Conservation (phyloP, 208 protist genomes). For the Wallacemonas rigidus region DNA sequence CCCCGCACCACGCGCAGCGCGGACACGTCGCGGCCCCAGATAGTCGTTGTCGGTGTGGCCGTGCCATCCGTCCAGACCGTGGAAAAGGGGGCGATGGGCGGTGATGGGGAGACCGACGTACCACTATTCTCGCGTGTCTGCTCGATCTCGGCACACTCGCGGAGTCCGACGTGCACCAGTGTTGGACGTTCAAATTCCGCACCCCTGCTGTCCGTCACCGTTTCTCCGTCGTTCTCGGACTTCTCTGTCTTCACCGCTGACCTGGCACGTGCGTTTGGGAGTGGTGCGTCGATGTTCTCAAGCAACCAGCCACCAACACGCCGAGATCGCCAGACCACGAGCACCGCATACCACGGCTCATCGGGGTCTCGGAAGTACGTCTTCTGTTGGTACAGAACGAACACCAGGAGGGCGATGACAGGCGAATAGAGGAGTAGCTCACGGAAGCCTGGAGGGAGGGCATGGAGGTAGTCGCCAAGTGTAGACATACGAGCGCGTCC, state of each 20-base stretch:
- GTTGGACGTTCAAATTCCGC: too few relatives aligned
- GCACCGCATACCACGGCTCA: slow-evolving; percentile 31
- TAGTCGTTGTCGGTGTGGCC: neutral
- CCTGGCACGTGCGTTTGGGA: neutral
- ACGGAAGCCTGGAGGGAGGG: slow-evolving; percentile 43
- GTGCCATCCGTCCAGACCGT: neutral
- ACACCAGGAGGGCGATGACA: slow-evolving; percentile 42
- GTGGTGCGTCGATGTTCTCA: neutral
- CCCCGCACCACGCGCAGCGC: slow-evolving; percentile 3
- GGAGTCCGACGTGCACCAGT: neutral
- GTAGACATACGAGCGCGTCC: slow-evolving; percentile 19
- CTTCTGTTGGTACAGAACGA: slow-evolving; percentile 46
- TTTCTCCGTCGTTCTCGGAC: too few relatives aligned
- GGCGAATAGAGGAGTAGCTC: slow-evolving; percentile 62
- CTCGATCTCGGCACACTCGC: neutral
- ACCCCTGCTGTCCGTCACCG: too few relatives aligned
- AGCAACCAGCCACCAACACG: slow-evolving; percentile 22
- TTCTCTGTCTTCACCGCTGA: neutral
- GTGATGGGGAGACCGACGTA: neutral
- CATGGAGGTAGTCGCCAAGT: slow-evolving; percentile 51
- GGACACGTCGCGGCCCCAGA: slow-evolving; percentile 5
- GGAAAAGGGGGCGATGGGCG: slow-evolving; percentile 38
- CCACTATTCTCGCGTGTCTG: neutral
- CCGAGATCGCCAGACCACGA: slow-evolving; percentile 3
- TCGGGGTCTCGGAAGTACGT: slow-evolving; percentile 52